Evolutionary conservation across 208 protist species (phyloP), one percentile per base, ranked within the genome.

Genomic region (Trypanosoma avium): DNA sequence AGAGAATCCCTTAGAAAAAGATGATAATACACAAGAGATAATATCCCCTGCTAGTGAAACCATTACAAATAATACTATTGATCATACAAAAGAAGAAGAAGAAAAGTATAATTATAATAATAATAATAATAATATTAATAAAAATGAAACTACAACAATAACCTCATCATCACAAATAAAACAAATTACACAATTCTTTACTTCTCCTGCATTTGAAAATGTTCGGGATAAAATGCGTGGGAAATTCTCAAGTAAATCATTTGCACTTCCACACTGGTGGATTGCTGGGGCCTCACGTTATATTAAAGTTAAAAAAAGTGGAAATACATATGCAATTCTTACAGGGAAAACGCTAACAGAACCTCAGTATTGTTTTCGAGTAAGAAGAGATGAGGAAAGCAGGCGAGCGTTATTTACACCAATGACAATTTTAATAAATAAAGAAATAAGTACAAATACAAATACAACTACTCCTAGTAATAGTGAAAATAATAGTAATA

Each of bases 341-440:
- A 6, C 26, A 2, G 35, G 35, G 3, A 60, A 60, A 12, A 60
- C 32, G 22, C 33, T 60, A 6, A n/a, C 26, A 30, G 54, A 60
- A 8, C 0, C 35, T 7, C 21, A 17, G 10, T 60, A 60, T 22
- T 48, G 38, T 35, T 60, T 60, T 30, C 54, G 54, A 15, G 54
- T 60, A 19, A 32, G 54, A 4, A 5, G 54, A 12, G 54, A 60
- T 30, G 35, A 60, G 54, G 26, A 29, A 2, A 22, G 0, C n/a
- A 60, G 33, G 4, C 43, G 29, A 30, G 38, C 35, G 32, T 47
- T 60, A 21, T 60, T 60, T 26, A 60, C 54, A 7, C 54, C 54
- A 2, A 43, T 60, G 22, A 13, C 54, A 29, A 0, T 38, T 10
- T 1, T 24, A 21, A 1, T 27, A n/a, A n/a, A n/a, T n/a, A n/a